Evolutionary conservation across 306 rosid species (phyloP), one percentile per base, ranked within the genome.

Genomic region (Cajanus cajan): DNA sequence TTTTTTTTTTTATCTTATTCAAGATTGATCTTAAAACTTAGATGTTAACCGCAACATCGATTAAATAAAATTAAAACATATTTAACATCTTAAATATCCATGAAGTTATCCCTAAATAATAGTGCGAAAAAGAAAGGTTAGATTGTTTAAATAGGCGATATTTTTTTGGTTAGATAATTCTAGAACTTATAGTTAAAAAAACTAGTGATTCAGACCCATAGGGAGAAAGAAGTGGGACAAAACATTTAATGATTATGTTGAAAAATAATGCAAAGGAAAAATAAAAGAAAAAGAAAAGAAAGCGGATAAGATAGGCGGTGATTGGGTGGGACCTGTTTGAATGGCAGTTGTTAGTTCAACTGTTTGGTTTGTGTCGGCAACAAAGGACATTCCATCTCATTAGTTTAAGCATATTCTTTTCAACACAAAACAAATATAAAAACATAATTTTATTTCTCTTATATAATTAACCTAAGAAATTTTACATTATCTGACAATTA

Each of bases 301-400:
- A 40, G 22, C 5, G 66, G 65, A 81, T 72, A 77, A 40, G 54
- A n/a, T 58, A 61, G 81, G 5, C 81, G 74, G 78, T 77, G 70
- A 33, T 10, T 24, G 15, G 76, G 11, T 67, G 72, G 62, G 84
- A 57, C 71, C 83, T 74, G 8, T 59, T 73, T 68, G 73, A 83
- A 19, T 73, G 87, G 39, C 74, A 47, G 76, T 76, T 76, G 45
- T 43, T 8, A 54, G 33, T 66, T 66, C 48, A 61, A 58, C 52
- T 16, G 2, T 28, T 28, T 25, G 7, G 39, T 15, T 19, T 13
- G 74, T 81, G 88, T 85, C 88, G 85, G 88, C 82, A 80, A 40
- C 6, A 4, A 28, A 50, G 73, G 37, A 80, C 78, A 80, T 77
- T 71, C 88, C 71, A 36, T 50, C 7, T 2, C 57, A 14, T 4